Base-by-base conservation (phyloP, 2,329 filamentous ascomycete genomes). In the Rhynchosporium secalis region DNA sequence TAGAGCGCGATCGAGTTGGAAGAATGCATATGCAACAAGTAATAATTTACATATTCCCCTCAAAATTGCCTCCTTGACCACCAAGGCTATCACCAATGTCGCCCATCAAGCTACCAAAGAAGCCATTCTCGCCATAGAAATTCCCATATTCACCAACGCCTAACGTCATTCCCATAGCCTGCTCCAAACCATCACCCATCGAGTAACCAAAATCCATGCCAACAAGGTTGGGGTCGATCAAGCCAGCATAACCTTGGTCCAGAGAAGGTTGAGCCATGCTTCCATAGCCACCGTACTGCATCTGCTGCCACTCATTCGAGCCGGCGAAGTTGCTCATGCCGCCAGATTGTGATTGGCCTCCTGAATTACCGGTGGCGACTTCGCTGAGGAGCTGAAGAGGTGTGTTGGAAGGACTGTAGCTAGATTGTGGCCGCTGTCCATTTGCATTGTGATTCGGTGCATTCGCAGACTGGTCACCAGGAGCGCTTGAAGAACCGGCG, bases 381-480 rank as follows among this genome's bases (percentile, higher is more conserved):
- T 79, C 78, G 60, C 75, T 75, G 10, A 76, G 70, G 40, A 77
- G 66, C 52, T 76, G 75, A n/a, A 77, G 71, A 26, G 74, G 72
- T 1, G 74, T 76, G 52, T 73, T 75, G 4, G 70, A 65, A 45
- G 72, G 69, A 58, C 69, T 72, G 54, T 71, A 74, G 46, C 68
- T 63, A 5, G 66, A 47, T 56, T 70, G 65, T 63, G 68, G 70
- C 58, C 60, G 63, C 41, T 65, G 66, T 26, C 31, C 33, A 9
- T 56, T 49, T 6, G 26, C 29, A 57, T 20, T 51, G 3, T 43
- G 54, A n/a, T 48, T 26, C 10, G 52, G 36, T 10, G 55, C 60
- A 8, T 56, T 46, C 3, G 63, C n/a, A 41, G 60, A 49, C 13
- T 40, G 43, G 4, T 61, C 54, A 13, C 48, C 41, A 28, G 58